Base-by-base conservation (phyloP, 2,329 filamentous ascomycete genomes). In the Lachnellula hyalina region DNA sequence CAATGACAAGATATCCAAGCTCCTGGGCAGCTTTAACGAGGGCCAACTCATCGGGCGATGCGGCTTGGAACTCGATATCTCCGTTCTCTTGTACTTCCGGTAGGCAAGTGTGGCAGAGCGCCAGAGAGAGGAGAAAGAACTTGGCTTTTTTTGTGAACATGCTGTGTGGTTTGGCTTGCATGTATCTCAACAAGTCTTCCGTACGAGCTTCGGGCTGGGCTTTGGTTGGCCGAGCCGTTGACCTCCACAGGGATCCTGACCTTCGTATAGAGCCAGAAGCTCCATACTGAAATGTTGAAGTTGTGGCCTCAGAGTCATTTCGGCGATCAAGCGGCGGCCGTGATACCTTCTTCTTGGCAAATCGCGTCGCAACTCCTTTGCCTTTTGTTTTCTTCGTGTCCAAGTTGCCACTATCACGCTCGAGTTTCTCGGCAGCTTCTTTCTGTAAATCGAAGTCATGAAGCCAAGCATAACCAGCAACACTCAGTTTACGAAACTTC, bases 401-500 rank as follows among this genome's bases (percentile, higher is more conserved):
- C 1, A 23, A 9, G 23, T 46, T 21, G 52, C 56, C 19, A 41
- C 41, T 40, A 52, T 54, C 21, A 7, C 52, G 44, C 25, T 52
- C 38, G 8, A 50, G 49, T 40, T 52, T 54, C 28, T 58, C 52
- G 14, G 61, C 63, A 40, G 59, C 62, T 47, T 67, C 66, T 46
- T 63, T 65, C 50, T 63, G 63, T 14, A 68, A 48, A 50, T 95
- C 90, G 57, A 80, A 77, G 65, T 94, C 87, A 62, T 96, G 92
- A 34, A 94, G 75, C 90, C 92, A 96, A 1, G 91, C 87, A 0
- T 89, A 91, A 6, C 92, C 92, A 2, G 89, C 91, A 34, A 96
- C 85, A 63, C 89, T 96, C 72, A 96, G 80, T 69, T 95, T 96
- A 44, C 92, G 86, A 68, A 96, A 96, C 59, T 90, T 90, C 93